These are phyloP conservation scores for Phyllosticta citrichinensis DNA, from an alignment of 2,329 filamentous ascomycete genomes.

Conservation along the genomic window DNA sequence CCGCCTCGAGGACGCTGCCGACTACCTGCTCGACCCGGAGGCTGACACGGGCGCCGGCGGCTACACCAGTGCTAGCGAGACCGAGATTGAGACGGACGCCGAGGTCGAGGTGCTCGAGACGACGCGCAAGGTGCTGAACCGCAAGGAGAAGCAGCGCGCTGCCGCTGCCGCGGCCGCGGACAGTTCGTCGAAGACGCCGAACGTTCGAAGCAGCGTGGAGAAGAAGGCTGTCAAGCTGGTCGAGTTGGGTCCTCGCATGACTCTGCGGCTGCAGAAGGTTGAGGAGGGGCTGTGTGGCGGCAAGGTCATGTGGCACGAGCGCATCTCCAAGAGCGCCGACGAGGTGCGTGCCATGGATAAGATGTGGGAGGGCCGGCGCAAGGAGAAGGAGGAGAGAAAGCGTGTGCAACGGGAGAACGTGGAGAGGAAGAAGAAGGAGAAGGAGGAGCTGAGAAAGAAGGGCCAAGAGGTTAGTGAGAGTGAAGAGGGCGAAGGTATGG, in stretches of 20 bases:
- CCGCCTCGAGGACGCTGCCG: slow-evolving; percentile 83
- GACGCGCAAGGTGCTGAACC: slow-evolving; percentile 52
- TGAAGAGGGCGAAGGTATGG: slow-evolving; percentile 32
- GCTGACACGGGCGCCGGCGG: slow-evolving; percentile 48
- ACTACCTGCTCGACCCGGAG: slow-evolving; percentile 76
- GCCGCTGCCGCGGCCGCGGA: slow-evolving; percentile 16
- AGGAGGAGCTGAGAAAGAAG: slow-evolving; percentile 37
- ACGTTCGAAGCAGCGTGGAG: slow-evolving; percentile 49
- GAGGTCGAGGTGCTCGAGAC: slow-evolving; percentile 75
- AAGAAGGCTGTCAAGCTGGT: slow-evolving; percentile 83
- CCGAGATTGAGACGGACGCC: slow-evolving; percentile 85
- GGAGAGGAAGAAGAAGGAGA: slow-evolving; percentile 67
- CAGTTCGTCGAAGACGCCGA: slow-evolving; percentile 25
- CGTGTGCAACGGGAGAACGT: slow-evolving; percentile 83
- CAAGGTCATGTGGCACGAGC: slow-evolving; percentile 96
- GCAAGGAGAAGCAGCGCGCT: slow-evolving; percentile 39
- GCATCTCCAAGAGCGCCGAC: slow-evolving; percentile 70
- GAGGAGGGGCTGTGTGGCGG: slow-evolving; percentile 87
- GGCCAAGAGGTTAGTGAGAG: slow-evolving; percentile 33
- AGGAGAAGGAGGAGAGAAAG: slow-evolving; percentile 73
- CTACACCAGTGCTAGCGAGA: slow-evolving; percentile 88
- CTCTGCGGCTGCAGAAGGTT: slow-evolving; percentile 82
- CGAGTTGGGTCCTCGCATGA: slow-evolving; percentile 85
- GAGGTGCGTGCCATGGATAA: slow-evolving; percentile 73
- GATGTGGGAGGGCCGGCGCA: slow-evolving; percentile 66